Conservation (phyloP, 768 basidiomycete genomes). For the Fomitopsis serialis region DNA sequence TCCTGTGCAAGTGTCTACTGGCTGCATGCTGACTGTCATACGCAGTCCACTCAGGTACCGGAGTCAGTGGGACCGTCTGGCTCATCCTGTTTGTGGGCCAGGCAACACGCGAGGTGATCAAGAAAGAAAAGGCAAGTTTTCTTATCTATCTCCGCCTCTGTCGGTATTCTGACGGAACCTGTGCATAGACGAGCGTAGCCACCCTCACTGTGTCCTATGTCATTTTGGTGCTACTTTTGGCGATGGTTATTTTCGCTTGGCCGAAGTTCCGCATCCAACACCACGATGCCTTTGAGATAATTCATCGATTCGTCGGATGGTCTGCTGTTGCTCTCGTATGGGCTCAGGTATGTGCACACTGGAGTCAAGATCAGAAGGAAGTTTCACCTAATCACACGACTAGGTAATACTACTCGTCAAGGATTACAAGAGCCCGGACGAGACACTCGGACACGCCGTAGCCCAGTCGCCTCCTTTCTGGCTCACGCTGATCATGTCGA, state of each 20-base stretch:
- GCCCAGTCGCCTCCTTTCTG: constrained; percentile 43
- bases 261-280: constrained; percentile 38
- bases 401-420: constrained; percentile 46
- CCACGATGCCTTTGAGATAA: constrained; percentile 47
- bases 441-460: constrained; percentile 36
- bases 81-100: constrained; percentile 42
- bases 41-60: constrained; percentile 44
- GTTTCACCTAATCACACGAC: background rate
- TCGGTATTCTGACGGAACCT: constrained; percentile 18
- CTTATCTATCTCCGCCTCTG: background rate
- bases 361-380: background rate
- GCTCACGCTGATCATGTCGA: constrained; percentile 45
- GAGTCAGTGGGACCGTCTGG: constrained; percentile 48
- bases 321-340: constrained; percentile 45
- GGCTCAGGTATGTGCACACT: constrained; percentile 33
- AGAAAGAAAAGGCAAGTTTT: constrained; percentile 23
- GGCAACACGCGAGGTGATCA: constrained; percentile 41
- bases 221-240: constrained; percentile 39
- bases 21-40: background rate
- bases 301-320: constrained; percentile 55
- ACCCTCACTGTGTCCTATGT: constrained; percentile 44
- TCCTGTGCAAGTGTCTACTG: background rate
- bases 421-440: constrained; percentile 35
- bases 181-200: constrained; percentile 34
- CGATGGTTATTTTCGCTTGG: constrained; percentile 45